Base-by-base conservation (phyloP, 2,329 filamentous ascomycete genomes). In the Tolypocladium album region DNA sequence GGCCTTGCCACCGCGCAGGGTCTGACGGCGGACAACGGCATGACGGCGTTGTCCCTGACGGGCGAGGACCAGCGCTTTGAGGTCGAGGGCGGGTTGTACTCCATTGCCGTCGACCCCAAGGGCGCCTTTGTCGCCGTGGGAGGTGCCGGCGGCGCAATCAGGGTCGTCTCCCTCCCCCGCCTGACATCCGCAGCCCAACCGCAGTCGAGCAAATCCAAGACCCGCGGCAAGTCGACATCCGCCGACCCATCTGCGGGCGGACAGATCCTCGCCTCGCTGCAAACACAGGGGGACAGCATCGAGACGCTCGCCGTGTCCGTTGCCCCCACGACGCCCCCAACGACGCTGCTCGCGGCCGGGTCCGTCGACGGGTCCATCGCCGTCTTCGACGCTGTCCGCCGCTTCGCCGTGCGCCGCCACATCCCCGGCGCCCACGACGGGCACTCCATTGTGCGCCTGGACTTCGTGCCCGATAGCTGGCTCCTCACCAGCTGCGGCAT, bases 71-170 rank as follows among this genome's bases (percentile, higher is more conserved):
- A 96, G 77, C 87, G 94, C 55, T 99, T 99, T 76, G 86, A 85
- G 39, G 89, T 97, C 57, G 90, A 96, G 61, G 94, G 93, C 31
- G 94, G 94, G 0, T 79, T 99, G 1, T 97, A 92, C 81, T 91
- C 88, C 45, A 84, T 97, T 42, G 91, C 90, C 22, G 79, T 97
- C 64, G 88, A 93, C 7, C 92, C 92, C 0, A 86, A 84, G 20
- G 89, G 90, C 45, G 79, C 88, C 0, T 88, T 96, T 64, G 85
- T 92, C 1, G 93, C 90, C 0, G 90, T 91, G 0, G 94, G 94
- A 60, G 94, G 94, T 62, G 92, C 91, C 0, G 90, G 88, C 60
- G 94, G 94, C 36, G 83, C 89, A 62, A 88, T 97, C 72, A 89
- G 89, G 68, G 84, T 97, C 63, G 83, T 97, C 52, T 88, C 90